These are phyloP conservation scores for Aspergillus sp. DNA, from an alignment of 2,329 filamentous ascomycete genomes.

Conservation along the genomic window DNA sequence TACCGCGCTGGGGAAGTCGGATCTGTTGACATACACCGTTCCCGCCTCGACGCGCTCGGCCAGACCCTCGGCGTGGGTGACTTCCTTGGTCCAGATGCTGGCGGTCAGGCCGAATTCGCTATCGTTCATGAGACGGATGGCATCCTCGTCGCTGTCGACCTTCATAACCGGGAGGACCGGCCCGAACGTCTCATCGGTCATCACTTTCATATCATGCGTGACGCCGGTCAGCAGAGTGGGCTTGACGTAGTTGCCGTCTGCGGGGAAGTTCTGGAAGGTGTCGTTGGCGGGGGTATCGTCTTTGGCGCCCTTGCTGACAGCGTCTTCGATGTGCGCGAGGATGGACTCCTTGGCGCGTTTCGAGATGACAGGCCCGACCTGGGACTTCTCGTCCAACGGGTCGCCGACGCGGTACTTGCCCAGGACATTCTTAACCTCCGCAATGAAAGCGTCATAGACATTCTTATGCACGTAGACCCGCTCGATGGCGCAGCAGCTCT, in stretches of 20 bases:
- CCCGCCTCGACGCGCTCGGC: conserved; percentile 78
- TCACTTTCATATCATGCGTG: conserved; percentile 73
- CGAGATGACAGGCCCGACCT: conserved; percentile 83
- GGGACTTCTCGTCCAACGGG: conserved; percentile 66
- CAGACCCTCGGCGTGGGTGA: conserved; percentile 62
- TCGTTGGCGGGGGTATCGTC: conserved; percentile 75
- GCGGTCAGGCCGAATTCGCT: conserved; percentile 89
- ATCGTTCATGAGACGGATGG: conserved; percentile 81
- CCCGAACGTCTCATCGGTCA: conserved; percentile 92
- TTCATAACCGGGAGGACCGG: conserved; percentile 86
- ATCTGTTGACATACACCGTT: conserved; percentile 92
- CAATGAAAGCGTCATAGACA: conserved; percentile 74
- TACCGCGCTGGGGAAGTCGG: conserved; percentile 85
- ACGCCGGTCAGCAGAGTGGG: conserved; percentile 74
- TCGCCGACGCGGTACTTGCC: conserved; percentile 79
- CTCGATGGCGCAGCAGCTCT: conserved; percentile 91
- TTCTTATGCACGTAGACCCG: conserved; percentile 81
- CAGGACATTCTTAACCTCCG: conserved; percentile 69
- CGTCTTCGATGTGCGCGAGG: conserved; percentile 69
- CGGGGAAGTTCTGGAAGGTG: conserved; percentile 61
- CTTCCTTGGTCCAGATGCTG: conserved; percentile 95
- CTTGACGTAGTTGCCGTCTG: conserved; percentile 79
- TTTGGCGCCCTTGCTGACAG: conserved; percentile 70
- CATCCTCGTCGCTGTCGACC: conserved; percentile 71
- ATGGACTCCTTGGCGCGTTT: conserved; percentile 68